Conservation (phyloP, 305 asterid genomes). For the Plantago coronopus region DNA sequence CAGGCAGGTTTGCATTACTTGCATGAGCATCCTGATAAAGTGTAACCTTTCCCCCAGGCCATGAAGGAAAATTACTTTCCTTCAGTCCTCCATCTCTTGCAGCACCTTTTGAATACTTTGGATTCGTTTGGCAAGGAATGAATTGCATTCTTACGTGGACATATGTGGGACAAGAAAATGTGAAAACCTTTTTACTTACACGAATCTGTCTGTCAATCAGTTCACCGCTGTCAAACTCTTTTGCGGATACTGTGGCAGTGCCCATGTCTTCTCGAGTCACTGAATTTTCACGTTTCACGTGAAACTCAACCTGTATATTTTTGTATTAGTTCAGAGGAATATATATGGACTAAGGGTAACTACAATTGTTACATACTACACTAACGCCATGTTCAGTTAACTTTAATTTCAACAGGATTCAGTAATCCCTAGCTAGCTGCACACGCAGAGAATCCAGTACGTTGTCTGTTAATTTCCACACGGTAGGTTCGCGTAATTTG, state of each 20-base stretch:
- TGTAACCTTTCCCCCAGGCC: conserved; percentile 73
- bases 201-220: conserved; percentile 76
- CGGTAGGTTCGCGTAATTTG: too few relatives aligned
- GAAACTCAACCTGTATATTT: conserved; percentile 66
- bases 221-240: conserved; percentile 49
- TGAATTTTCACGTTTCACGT: conserved; percentile 82
- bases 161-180: conserved; percentile 64
- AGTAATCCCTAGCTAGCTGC: too few relatives aligned
- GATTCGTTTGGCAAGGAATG: conserved; percentile 43
- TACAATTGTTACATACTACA: too few relatives aligned
- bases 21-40: conserved; percentile 91
- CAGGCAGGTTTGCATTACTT: conserved; percentile 60
- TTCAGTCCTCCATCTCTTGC: conserved; percentile 42
- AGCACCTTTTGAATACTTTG: conserved; percentile 35
- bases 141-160: conserved; percentile 47
- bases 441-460: too few relatives aligned
- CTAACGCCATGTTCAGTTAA: too few relatives aligned
- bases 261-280: conserved; percentile 87
- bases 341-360: too few relatives aligned
- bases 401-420: too few relatives aligned
- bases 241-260: conserved; percentile 51
- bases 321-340: too few relatives aligned
- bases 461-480: too few relatives aligned
- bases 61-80: conserved; percentile 71
- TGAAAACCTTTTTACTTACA: conserved; percentile 47